Conservation (phyloP, 2,329 filamentous ascomycete genomes). For the Penicillium sp. region DNA sequence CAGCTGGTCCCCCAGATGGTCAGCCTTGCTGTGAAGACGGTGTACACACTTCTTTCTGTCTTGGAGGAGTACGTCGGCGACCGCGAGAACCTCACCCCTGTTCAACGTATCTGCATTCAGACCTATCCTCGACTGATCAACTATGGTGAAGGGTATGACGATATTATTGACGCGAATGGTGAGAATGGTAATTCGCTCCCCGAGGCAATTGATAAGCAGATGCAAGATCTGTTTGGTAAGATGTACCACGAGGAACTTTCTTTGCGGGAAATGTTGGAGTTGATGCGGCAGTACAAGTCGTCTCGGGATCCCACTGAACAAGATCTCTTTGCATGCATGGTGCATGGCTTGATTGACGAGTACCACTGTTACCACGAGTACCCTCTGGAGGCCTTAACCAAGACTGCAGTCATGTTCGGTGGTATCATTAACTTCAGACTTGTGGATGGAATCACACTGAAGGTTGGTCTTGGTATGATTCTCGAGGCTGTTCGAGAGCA, state of each 20-base stretch:
- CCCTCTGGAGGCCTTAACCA: constrained; percentile 91
- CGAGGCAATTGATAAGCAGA: constrained; percentile 77
- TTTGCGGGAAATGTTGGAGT: constrained; percentile 80
- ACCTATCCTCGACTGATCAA: constrained; percentile 95
- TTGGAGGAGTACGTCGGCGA: constrained; percentile 67
- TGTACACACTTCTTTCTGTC: constrained; percentile 77
- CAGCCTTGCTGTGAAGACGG: constrained; percentile 81
- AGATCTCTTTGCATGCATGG: constrained; percentile 97
- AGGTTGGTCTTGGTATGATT: constrained; percentile 96
- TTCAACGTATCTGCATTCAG: constrained; percentile 87
- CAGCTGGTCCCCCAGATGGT: constrained; percentile 69
- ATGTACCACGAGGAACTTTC: constrained; percentile 95
- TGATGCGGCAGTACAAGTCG: constrained; percentile 83
- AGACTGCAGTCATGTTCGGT: constrained; percentile 93
- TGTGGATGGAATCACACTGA: constrained; percentile 84
- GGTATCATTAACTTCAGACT: constrained; percentile 94
- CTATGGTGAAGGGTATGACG: constrained; percentile 89
- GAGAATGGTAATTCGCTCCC: constrained; percentile 80
- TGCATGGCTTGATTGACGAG: constrained; percentile 95
- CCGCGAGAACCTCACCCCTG: constrained; percentile 72
- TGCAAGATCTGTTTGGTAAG: constrained; percentile 97
- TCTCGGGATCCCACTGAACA: constrained; percentile 84
- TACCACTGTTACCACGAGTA: constrained; percentile 95
- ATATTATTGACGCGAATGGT: constrained; percentile 85
- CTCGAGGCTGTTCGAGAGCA: constrained; percentile 93